Evolutionary conservation across 495 filamentous ascomycete species (phyloP), one percentile per base, ranked within the genome.

Genomic region (Articulospora tetracladia): DNA sequence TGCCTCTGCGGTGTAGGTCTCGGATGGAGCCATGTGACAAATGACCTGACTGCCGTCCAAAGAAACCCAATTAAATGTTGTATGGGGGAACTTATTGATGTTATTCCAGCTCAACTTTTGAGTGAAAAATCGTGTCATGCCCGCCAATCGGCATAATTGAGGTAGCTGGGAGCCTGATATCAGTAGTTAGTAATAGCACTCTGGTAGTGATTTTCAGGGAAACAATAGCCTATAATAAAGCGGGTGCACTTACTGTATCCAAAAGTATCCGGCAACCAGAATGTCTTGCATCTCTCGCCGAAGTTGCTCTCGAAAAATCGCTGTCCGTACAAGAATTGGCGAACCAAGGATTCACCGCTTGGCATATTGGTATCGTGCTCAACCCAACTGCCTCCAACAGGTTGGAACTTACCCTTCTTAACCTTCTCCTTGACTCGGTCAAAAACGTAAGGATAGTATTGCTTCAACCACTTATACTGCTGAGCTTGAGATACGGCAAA

Each of bases 321-420:
- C 70, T 98, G 94, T 26, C 92, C 92, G 62, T 95, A 96, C 28
- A 98, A 68, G 67, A 98, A 98, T 68, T 98, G 94, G n/a, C 94
- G 84, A 53, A 93, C 86, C 23, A 98, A 80, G 4, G 93, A 96
- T 73, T 98, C 94, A 36, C 94, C 94, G 63, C 91, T 91, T 0
- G 94, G 94, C 79, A 98, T 79, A 72, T 98, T 98, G 39, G 94
- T 98, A 68, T 98, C 94, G 69, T 98, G 94, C 66, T 98, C 94
- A 19, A 98, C 94, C 94, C 94, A 98, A 72, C 92, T 97, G 44
- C 94, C 94, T 57, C 94, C 94, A 67, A 98, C 90, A 13, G 92
- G 91, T 61, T 97, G 92, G 72, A 98, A 98, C 44, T 81, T 88
- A 44, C 92, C 93, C 55, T 93, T 85, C 67, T 91, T 91, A 34